Evolutionary conservation across 148 eudicot species (phyloP).

Genomic region (Diospyros lotus): DNA sequence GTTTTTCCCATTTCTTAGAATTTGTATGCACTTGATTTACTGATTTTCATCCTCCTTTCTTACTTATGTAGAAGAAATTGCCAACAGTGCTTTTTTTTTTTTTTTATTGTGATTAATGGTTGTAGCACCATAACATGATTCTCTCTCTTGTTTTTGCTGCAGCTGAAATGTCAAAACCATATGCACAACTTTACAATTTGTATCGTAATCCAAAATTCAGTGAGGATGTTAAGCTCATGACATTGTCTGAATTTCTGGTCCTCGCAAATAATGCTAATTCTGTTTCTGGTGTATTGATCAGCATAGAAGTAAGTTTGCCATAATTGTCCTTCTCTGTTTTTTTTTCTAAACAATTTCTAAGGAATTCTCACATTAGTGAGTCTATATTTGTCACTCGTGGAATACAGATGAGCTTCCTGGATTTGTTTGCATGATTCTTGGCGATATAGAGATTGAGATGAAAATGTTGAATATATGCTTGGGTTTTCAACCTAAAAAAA

Average conservation of each 20-base stretch:
- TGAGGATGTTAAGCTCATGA: conserved; percentile 37
- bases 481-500: background rate
- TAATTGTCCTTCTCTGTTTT: background rate
- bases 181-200: conserved; percentile 13
- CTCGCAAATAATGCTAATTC: conserved; percentile 52
- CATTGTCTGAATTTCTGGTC: conserved; percentile 46
- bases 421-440: background rate
- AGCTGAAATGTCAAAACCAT: conserved; percentile 66
- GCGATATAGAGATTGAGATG: background rate
- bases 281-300: conserved; percentile 65
- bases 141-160: conserved; percentile 26
- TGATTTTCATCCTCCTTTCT: too few species aligned
- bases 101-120: background rate
- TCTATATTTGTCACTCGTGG: background rate
- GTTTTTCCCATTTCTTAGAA: background rate
- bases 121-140: conserved; percentile 1
- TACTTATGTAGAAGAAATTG: background rate
- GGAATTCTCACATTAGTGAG: background rate
- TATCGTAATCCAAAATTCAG: conserved; percentile 50
- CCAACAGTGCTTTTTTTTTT: background rate
- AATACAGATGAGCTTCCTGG: background rate
- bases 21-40: background rate
- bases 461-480: background rate
- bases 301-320: conserved; percentile 65
- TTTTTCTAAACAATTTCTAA: background rate